Percentiles rank a stretch among this genome's conserved stretches.
phyloP scores from a whole-genome alignment of 1,139 yeast species.

The Arxiozyma slooffiae region DNA sequence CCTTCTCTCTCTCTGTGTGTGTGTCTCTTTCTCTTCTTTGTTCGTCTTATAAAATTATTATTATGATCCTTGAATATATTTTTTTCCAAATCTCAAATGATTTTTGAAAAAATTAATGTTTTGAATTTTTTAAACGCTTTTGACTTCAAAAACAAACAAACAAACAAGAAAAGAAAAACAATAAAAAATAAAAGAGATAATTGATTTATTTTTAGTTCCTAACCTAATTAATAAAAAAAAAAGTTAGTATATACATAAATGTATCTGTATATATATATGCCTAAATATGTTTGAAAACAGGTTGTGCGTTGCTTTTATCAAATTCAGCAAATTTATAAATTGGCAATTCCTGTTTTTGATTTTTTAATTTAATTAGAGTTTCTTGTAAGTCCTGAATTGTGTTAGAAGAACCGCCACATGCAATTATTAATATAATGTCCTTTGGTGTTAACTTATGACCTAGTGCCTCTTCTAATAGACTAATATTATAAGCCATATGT shows the following conservation, averaged over 20 bases:
- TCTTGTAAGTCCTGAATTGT: constrained; percentile 29
- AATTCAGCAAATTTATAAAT: neutral
- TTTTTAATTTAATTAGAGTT: constrained; percentile 1
- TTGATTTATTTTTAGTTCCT: neutral
- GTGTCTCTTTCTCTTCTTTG: neutral
- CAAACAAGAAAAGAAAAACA: too few relatives aligned
- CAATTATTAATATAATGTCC: constrained; percentile 48
- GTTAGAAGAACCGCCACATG: constrained; percentile 57
- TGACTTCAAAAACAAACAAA: too few relatives aligned
- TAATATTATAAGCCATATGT: constrained; percentile 39
- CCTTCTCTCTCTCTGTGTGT: neutral
- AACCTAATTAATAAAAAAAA: too few relatives aligned
- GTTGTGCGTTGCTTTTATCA: neutral
- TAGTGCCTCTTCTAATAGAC: constrained; percentile 31
- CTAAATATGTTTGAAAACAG: neutral
- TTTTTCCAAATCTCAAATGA: neutral
- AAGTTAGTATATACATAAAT: too few relatives aligned
- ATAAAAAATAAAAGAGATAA: too few relatives aligned
- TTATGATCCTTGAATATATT: neutral
- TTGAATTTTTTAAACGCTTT: too few relatives aligned
- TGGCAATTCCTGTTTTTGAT: constrained; percentile 3
- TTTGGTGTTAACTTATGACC: constrained; percentile 32
- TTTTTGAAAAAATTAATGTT: too few relatives aligned
- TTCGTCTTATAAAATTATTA: neutral
- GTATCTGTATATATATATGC: neutral